Percentiles rank a stretch among this genome's conserved stretches.
phyloP scores from a whole-genome alignment of 176 grass and related monocot species.

The Poa pratensis region DNA sequence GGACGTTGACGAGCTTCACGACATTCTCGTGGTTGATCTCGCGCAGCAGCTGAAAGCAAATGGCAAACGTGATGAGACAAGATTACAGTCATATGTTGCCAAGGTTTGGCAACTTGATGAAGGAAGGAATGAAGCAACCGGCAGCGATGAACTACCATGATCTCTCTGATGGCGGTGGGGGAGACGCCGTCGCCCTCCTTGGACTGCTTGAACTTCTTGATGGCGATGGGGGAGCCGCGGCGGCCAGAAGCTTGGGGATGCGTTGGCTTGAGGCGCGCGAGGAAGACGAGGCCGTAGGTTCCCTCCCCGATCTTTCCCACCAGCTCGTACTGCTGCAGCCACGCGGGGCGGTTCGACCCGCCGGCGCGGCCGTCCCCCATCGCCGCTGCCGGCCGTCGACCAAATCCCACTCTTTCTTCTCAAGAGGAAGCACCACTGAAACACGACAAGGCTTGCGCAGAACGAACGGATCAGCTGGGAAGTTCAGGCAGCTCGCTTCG shows the following conservation, averaged over 20 bases:
- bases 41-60: constrained; percentile 65
- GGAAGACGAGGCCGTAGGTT: constrained; percentile 96
- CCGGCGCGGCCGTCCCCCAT: constrained; percentile 86
- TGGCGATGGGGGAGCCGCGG: constrained; percentile 87
- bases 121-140: constrained; percentile 7
- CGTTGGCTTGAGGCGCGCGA: constrained; percentile 68
- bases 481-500: background rate
- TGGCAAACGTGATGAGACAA: background rate
- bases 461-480: background rate
- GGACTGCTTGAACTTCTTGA: constrained; percentile 99
- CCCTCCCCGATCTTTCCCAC: constrained; percentile 98
- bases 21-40: constrained; percentile 96
- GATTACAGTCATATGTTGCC: constrained; percentile 48
- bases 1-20: constrained; percentile 97
- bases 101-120: background rate
- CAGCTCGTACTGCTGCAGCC: constrained; percentile 96
- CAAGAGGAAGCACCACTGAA: background rate
- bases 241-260: constrained; percentile 49
- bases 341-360: constrained; percentile 72
- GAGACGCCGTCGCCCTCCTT: constrained; percentile 72
- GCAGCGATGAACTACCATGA: constrained; percentile 63
- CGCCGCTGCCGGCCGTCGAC: constrained; percentile 22
- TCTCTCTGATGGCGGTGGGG: constrained; percentile 94
- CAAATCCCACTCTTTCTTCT: background rate
- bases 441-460: background rate